These are phyloP conservation scores for Blastomyces emzantsi DNA, from an alignment of 2,329 filamentous ascomycete species.

Conservation along the genomic window DNA sequence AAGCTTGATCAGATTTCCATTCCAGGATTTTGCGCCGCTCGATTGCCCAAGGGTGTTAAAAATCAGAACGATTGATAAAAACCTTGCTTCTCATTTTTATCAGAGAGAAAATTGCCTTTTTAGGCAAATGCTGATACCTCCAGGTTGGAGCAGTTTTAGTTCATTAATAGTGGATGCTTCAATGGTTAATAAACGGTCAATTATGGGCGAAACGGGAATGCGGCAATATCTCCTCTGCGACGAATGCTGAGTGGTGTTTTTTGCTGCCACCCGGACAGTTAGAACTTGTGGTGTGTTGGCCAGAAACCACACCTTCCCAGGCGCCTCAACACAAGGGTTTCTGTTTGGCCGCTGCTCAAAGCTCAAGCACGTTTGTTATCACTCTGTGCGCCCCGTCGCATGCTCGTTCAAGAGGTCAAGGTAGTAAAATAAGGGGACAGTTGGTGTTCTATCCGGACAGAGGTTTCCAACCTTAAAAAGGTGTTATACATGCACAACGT, in stretches of 20 bases:
- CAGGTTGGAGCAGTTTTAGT: neutral
- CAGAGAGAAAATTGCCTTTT: neutral
- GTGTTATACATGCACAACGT: constrained; percentile 7
- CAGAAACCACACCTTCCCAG: neutral
- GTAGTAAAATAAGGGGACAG: constrained; percentile 7
- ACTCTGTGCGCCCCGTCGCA: neutral
- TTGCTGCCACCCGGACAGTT: neutral
- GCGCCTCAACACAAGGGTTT: neutral
- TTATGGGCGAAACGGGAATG: neutral
- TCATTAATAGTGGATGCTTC: neutral
- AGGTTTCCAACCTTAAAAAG: constrained; percentile 4
- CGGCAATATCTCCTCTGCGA: neutral
- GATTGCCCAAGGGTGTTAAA: neutral
- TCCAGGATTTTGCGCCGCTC: neutral
- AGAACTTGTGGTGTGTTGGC: neutral
- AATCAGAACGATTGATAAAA: neutral
- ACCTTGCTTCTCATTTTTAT: neutral
- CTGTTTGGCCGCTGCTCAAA: neutral
- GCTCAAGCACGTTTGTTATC: neutral
- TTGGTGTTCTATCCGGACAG: neutral
- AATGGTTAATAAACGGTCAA: neutral
- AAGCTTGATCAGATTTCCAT: neutral
- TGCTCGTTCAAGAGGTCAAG: neutral
- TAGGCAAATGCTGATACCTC: neutral
- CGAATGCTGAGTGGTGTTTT: neutral